Conservation (phyloP, 768 basidiomycete species). For the Trametes sanguinea region DNA sequence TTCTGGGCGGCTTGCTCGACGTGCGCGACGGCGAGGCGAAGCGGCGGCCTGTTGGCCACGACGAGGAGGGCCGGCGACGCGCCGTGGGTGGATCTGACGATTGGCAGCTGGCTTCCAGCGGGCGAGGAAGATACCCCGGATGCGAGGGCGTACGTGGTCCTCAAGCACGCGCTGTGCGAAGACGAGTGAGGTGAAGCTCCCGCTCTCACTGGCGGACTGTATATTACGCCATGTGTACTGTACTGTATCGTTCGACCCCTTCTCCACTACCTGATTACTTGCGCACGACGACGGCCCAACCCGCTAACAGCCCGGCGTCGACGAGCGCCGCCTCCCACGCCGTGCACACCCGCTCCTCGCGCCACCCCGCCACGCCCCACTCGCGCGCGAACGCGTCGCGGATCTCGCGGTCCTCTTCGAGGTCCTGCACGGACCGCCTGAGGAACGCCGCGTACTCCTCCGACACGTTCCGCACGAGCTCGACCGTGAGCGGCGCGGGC, state of each 20-base stretch:
- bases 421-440: conserved; percentile 17
- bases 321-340: conserved; percentile 30
- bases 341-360: conserved; percentile 27
- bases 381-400: conserved; percentile 19
- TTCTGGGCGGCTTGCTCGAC: conserved; percentile 50
- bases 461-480: conserved; percentile 29
- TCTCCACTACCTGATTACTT: background rate
- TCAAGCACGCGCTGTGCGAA: conserved; percentile 8
- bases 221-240: too few species aligned
- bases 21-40: conserved; percentile 36
- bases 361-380: conserved; percentile 28
- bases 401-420: conserved; percentile 21
- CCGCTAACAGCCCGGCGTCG: conserved; percentile 22
- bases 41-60: conserved; percentile 3
- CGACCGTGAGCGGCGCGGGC: conserved; percentile 21
- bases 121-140: conserved; percentile 5
- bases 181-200: background rate
- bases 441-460: conserved; percentile 25
- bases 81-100: conserved; percentile 16
- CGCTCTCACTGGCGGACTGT: too few species aligned
- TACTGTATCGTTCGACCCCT: too few species aligned
- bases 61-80: background rate
- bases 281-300: conserved; percentile 28
- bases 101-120: conserved; percentile 20
- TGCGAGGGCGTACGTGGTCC: conserved; percentile 12